These are phyloP conservation scores for Beauveria sp. DNA, from an alignment of 2,329 filamentous ascomycete genomes.

Conservation along the genomic window DNA sequence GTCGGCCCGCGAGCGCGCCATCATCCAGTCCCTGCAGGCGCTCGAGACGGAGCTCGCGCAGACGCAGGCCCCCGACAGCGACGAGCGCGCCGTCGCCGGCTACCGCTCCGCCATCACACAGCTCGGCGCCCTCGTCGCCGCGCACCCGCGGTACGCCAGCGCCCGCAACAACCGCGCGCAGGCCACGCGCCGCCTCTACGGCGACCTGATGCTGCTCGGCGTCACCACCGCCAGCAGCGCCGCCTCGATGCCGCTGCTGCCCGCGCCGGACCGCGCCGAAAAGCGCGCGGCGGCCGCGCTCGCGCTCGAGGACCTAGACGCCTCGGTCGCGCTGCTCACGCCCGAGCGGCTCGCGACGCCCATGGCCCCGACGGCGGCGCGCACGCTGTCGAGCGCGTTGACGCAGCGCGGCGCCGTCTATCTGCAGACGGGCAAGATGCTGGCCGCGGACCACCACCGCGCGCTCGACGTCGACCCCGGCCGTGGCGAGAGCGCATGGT, in stretches of 20 bases:
- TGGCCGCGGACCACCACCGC: constrained; percentile 20
- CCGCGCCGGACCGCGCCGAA: constrained; percentile 28
- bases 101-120: constrained; percentile 41
- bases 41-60: constrained; percentile 46
- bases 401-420: constrained; percentile 65
- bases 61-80: constrained; percentile 27
- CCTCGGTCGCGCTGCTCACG: constrained; percentile 50
- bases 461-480: constrained; percentile 30
- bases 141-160: constrained; percentile 60
- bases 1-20: constrained; percentile 42
- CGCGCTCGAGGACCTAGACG: constrained; percentile 46
- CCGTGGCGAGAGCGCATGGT: constrained; percentile 43
- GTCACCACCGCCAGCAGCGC: constrained; percentile 28
- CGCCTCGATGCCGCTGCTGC: constrained; percentile 33
- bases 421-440: constrained; percentile 48
- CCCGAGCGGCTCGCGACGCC: constrained; percentile 42
- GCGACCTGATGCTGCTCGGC: constrained; percentile 48
- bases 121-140: constrained; percentile 48
- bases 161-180: constrained; percentile 71
- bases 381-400: constrained; percentile 60
- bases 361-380: constrained; percentile 57
- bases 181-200: constrained; percentile 52
- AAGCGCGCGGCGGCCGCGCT: constrained; percentile 31
- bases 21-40: constrained; percentile 47
- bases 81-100: constrained; percentile 31